Evolutionary conservation across 2,329 filamentous ascomycete genomes (phyloP).

Genomic region (Periconia sp.): DNA sequence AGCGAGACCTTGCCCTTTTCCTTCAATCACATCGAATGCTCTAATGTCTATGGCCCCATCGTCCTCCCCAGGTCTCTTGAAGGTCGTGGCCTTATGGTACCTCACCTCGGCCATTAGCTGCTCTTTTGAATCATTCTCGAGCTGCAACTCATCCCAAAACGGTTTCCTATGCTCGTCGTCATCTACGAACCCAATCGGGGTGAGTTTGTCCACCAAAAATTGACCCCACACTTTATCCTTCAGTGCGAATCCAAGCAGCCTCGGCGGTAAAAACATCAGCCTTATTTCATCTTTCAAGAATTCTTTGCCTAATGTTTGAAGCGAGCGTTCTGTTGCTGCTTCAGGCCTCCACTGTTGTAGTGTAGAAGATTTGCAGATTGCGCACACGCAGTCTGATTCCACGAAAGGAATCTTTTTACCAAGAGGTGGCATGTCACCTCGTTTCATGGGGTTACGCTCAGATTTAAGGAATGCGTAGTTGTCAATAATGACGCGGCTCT

Average conservation of each 20-base stretch:
- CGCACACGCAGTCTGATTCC: slow-evolving; percentile 5
- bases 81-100: slow-evolving; percentile 3
- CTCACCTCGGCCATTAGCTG: slow-evolving; percentile 8
- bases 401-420: slow-evolving; percentile 3
- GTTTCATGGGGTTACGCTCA: slow-evolving; percentile 9
- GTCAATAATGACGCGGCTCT: slow-evolving; percentile 12
- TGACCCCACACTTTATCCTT: slow-evolving; percentile 10
- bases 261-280: slow-evolving; percentile 8
- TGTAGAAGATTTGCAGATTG: slow-evolving; percentile 1
- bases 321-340: slow-evolving; percentile 1
- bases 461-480: slow-evolving; percentile 11
- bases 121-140: slow-evolving; percentile 6
- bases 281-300: slow-evolving; percentile 4
- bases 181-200: not conserved
- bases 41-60: not conserved
- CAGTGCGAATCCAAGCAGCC: slow-evolving; percentile 7
- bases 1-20: slow-evolving; percentile 1
- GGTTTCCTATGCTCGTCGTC: slow-evolving; percentile 1
- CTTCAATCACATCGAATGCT: slow-evolving; percentile 3
- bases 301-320: not conserved
- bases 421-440: slow-evolving; percentile 4
- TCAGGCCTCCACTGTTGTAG: slow-evolving; percentile 2
- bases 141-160: slow-evolving; percentile 7
- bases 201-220: slow-evolving; percentile 7
- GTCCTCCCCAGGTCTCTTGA: not conserved